Percentiles rank a stretch among this genome's conserved stretches.
These are phyloP conservation scores for Exophiala calicioides DNA, from an alignment of 2,329 filamentous ascomycete genomes.

Conservation along the genomic window DNA sequence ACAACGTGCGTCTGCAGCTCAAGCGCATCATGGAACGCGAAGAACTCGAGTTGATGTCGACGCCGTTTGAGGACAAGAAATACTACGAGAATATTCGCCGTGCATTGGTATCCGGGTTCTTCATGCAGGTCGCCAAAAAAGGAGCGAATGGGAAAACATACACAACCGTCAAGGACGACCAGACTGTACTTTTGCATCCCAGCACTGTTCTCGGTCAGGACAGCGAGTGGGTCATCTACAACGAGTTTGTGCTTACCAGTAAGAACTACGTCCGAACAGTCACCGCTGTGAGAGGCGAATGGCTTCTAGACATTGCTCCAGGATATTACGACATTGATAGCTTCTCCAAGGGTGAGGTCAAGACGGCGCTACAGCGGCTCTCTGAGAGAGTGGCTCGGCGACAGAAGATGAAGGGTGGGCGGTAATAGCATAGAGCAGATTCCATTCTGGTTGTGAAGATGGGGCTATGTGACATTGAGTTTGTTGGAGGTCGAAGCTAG, in stretches of 20 bases:
- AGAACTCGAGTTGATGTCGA: slow-evolving; percentile 81
- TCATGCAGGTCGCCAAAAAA: slow-evolving; percentile 98
- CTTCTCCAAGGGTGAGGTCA: slow-evolving; percentile 85
- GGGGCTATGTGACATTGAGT: too few species aligned
- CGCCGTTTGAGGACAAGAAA: slow-evolving; percentile 89
- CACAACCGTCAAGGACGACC: slow-evolving; percentile 93
- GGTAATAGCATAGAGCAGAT: slow-evolving; percentile 5
- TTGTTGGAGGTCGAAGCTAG: too few species aligned
- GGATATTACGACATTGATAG: slow-evolving; percentile 83
- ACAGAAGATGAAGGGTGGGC: slow-evolving; percentile 45
- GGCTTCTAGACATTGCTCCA: slow-evolving; percentile 92
- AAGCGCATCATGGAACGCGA: slow-evolving; percentile 96
- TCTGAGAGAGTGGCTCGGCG: slow-evolving; percentile 58
- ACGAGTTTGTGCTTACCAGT: slow-evolving; percentile 95
- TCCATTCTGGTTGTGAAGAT: slow-evolving; percentile 2
- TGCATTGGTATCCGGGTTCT: slow-evolving; percentile 90
- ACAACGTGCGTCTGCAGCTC: slow-evolving; percentile 89
- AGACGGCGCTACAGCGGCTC: slow-evolving; percentile 61
- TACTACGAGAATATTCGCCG: slow-evolving; percentile 98
- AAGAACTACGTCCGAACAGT: slow-evolving; percentile 98
- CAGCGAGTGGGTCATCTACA: slow-evolving; percentile 96
- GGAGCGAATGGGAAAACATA: slow-evolving; percentile 88
- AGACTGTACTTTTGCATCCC: slow-evolving; percentile 88
- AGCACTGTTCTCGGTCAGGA: slow-evolving; percentile 86
- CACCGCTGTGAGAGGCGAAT: slow-evolving; percentile 88